Conservation (phyloP, 306 rosid genomes). For the Sophora flavescens region DNA sequence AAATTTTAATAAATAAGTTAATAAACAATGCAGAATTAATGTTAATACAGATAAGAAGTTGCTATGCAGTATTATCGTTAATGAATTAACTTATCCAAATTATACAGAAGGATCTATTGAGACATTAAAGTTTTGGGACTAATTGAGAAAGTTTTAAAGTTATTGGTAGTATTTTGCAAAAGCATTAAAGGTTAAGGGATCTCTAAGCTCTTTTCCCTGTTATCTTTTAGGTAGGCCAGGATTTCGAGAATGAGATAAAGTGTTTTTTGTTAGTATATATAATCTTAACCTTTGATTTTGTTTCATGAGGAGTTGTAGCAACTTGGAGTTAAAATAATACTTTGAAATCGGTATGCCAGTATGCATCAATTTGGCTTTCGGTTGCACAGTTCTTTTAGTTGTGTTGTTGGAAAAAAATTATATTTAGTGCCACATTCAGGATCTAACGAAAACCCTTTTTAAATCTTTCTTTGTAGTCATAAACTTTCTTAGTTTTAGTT, state of each 20-base stretch:
- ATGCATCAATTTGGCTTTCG: slow-evolving; percentile 28
- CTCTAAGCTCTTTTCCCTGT: not conserved
- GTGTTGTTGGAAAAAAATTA: not conserved
- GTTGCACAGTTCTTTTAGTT: not conserved
- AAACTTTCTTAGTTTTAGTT: not conserved
- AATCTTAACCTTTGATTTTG: not conserved
- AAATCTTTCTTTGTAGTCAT: not conserved
- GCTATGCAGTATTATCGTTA: no score
- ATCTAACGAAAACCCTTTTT: not conserved
- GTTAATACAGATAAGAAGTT: no score
- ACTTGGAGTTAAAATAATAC: not conserved
- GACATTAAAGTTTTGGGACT: not conserved
- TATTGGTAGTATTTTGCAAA: not conserved
- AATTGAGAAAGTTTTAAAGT: not conserved
- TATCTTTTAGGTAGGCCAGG: not conserved
- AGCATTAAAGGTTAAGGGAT: no score
- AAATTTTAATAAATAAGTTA: no score
- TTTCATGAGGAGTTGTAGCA: not conserved
- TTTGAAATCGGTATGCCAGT: not conserved
- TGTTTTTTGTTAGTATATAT: not conserved
- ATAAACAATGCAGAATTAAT: no score
- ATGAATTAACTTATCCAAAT: no score
- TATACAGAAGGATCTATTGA: not conserved
- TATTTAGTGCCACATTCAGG: not conserved
- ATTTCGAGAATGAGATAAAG: not conserved